Conservation (phyloP, 129 eudicot species). For the Pseudognaphalium luteoalbum region DNA sequence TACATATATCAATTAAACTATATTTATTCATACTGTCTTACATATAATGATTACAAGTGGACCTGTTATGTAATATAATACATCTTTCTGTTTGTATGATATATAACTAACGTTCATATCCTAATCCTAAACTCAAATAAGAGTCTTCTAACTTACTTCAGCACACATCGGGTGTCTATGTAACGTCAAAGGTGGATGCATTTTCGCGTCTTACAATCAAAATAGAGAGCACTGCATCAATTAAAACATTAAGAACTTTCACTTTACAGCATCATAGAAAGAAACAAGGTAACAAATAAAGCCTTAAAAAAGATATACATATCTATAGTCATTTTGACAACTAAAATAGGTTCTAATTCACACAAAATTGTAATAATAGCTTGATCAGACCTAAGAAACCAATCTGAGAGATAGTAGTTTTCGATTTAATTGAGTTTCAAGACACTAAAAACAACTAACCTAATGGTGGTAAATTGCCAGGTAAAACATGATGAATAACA, state of each 20-base stretch:
- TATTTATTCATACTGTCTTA: not conserved
- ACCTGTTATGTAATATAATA: not conserved
- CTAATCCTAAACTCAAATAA: too few species aligned
- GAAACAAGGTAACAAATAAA: not conserved
- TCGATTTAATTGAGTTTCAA: not conserved
- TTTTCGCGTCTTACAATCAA: conserved; percentile 21
- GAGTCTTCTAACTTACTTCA: conserved; percentile 52
- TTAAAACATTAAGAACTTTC: conserved; percentile 11
- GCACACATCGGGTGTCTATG: conserved; percentile 91
- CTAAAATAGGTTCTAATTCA: not conserved
- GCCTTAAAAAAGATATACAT: not conserved
- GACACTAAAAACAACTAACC: not conserved
- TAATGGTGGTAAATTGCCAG: not conserved
- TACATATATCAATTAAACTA: too few species aligned
- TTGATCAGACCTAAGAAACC: not conserved
- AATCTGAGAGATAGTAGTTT: not conserved
- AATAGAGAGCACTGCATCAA: conserved; percentile 29
- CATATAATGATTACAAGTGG: not conserved
- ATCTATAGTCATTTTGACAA: not conserved
- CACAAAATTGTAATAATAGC: not conserved
- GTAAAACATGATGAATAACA: not conserved
- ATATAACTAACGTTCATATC: not conserved
- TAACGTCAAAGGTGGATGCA: conserved; percentile 78
- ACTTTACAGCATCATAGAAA: not conserved
- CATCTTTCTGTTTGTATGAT: not conserved